A percentile compares a stretch with the other conserved stretches of the same genome.
Evolutionary conservation across 2,329 filamentous ascomycete species (phyloP).

Genomic region (Ceratocystis destructans): DNA sequence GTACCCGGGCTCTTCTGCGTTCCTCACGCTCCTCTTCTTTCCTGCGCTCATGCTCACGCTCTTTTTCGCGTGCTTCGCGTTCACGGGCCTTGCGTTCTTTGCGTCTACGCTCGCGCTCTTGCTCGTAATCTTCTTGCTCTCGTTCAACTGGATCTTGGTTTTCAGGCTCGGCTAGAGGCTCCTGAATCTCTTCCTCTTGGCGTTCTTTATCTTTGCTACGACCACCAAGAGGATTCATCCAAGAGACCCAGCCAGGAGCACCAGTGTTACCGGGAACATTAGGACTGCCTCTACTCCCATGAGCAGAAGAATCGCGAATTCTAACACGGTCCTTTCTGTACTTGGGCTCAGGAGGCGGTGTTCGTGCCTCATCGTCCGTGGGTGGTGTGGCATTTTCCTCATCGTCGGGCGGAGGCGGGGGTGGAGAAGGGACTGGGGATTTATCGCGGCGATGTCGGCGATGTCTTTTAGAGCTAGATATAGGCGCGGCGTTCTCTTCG

Average conservation of each 20-base stretch:
- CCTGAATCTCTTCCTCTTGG: conserved; percentile 34
- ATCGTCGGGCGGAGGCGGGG: conserved; percentile 29
- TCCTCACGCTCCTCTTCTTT: conserved; percentile 17
- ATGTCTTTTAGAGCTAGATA: conserved; percentile 4
- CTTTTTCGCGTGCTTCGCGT: conserved; percentile 31
- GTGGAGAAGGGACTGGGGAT: conserved; percentile 20
- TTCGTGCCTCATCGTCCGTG: conserved; percentile 35
- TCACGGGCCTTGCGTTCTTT: conserved; percentile 14
- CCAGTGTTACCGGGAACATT: not conserved
- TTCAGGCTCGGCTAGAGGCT: not conserved
- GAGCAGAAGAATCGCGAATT: conserved; percentile 48
- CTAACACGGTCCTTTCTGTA: conserved; percentile 64
- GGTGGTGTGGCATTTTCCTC: conserved; percentile 25
- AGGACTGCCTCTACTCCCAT: conserved; percentile 9
- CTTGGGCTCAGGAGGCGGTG: conserved; percentile 41
- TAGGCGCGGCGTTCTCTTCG: conserved; percentile 30
- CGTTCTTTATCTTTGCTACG: conserved; percentile 29
- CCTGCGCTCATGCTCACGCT: conserved; percentile 23
- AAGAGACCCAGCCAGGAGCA: conserved; percentile 63
- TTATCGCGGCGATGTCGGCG: conserved; percentile 12
- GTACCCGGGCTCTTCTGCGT: conserved; percentile 3
- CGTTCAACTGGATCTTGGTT: not conserved
- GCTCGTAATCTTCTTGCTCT: conserved; percentile 40
- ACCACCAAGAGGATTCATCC: conserved; percentile 25
- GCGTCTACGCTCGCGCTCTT: conserved; percentile 8